phyloP scores from a whole-genome alignment of 2,329 filamentous ascomycete genomes.

The Aspergillus piperis region DNA sequence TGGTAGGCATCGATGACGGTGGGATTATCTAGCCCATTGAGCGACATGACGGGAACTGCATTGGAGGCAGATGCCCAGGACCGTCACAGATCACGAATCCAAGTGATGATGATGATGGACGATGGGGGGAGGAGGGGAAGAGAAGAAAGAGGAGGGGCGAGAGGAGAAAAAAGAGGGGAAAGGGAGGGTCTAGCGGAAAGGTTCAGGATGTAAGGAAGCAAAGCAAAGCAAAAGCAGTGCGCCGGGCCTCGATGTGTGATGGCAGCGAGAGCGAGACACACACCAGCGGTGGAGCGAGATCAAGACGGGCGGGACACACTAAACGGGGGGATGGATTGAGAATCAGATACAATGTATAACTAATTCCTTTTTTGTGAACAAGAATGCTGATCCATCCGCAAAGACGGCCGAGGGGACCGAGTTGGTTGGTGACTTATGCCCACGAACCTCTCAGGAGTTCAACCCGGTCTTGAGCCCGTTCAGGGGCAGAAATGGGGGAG shows the following conservation, averaged over 20 bases:
- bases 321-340: neutral
- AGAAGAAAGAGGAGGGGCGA: neutral
- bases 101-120: slow-evolving; percentile 13
- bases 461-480: neutral
- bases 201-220: neutral
- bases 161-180: neutral
- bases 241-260: neutral
- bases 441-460: slow-evolving; percentile 26
- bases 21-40: slow-evolving; percentile 87
- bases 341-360: neutral
- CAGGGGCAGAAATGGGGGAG: slow-evolving; percentile 16
- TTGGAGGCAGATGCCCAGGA: slow-evolving; percentile 25
- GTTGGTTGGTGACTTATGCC: slow-evolving; percentile 10
- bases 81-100: slow-evolving; percentile 1
- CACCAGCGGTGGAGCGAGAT: neutral
- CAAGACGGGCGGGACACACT: neutral
- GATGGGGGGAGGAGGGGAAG: slow-evolving; percentile 9
- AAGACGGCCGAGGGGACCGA: neutral
- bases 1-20: slow-evolving; percentile 84
- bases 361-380: neutral
- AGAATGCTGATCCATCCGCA: neutral
- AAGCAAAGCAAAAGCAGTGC: neutral
- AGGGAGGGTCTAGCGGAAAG: neutral
- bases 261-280: neutral
- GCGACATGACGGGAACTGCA: slow-evolving; percentile 69